Base-by-base conservation (phyloP, 1,284 basidiomycete species). In the Ceratobasidium sp. region DNA sequence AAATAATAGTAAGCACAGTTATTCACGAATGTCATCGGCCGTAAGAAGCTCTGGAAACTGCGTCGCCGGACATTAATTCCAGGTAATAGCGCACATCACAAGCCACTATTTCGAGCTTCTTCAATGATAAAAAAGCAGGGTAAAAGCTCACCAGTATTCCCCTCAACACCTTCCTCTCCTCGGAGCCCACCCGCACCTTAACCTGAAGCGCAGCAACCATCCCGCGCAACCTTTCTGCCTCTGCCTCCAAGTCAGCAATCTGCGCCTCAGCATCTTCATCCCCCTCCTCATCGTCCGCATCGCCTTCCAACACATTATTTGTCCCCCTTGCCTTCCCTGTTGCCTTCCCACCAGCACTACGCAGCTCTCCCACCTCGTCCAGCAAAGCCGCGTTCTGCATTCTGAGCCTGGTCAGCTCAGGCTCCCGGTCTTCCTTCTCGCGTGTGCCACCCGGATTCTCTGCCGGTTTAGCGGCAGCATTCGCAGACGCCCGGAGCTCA, bases 151-250 rank as follows among this genome's bases (percentile, higher is more conserved):
- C 88, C 78, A 91, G 79, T 50, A 92, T 82, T 0, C 87, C 88
- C 73, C 88, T 84, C 74, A 91, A 78, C 26, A 87, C 84, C 76
- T 92, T 90, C 18, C 87, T 80, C 76, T 90, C 87, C 0, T 85
- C 85, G 0, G 90, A 80, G 7, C 81, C 76, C 1, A 82, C 78
- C 13, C 84, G 81, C 52, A 84, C 84, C 66, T 91, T 86, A 38
- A 82, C 82, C 28, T 87, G 83, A 9, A 76, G 76, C 0, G 84
- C 77, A 74, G 83, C 83, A 59, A 86, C 85, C 75, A 84, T 84
- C 16, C 55, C 67, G 13, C 67, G 54, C 16, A 87, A 76, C 0
- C 78, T 75, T 6, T 80, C 81, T 0, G 84, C 77, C 14, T 86
- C 81, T 0, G 76, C 76, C 62, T 84, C 81, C 13, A 87, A 77